Evolutionary conservation across 345 rosid genomes (phyloP).

Genomic region (Arabidopsis suecica): DNA sequence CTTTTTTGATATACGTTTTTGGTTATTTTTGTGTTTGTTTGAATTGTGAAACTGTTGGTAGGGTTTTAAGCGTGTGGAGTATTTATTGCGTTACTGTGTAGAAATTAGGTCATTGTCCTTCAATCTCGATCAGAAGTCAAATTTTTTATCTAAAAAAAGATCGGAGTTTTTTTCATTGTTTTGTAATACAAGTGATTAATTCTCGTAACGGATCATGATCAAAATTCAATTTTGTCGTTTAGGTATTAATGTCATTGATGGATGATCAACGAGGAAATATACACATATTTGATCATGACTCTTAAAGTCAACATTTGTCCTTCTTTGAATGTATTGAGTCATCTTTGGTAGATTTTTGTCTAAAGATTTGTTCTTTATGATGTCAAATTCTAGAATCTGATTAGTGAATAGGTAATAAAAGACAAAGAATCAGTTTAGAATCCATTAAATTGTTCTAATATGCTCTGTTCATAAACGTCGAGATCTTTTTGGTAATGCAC

Average conservation of each 20-base stretch:
- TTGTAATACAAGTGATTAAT: background rate
- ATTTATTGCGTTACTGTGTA: constrained; percentile 16
- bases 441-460: background rate
- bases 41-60: constrained; percentile 15
- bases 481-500: background rate
- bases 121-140: constrained; percentile 8
- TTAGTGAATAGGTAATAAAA: background rate
- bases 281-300: constrained; percentile 28
- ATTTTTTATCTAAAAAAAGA: background rate
- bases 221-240: constrained; percentile 28
- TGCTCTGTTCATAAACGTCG: background rate
- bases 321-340: constrained; percentile 6
- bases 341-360: constrained; percentile 11
- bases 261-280: constrained; percentile 24
- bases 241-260: constrained; percentile 28
- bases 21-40: constrained; percentile 2
- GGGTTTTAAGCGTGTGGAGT: constrained; percentile 18
- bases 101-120: constrained; percentile 28
- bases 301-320: constrained; percentile 26
- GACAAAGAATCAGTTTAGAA: background rate
- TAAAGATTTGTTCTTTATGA: constrained; percentile 12
- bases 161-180: background rate
- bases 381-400: constrained; percentile 32
- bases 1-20: constrained; percentile 18
- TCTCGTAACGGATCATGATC: constrained; percentile 17